These are phyloP conservation scores for Skeletonema menzelii DNA, from an alignment of 108 stramenopile genomes.

Conservation along the genomic window DNA sequence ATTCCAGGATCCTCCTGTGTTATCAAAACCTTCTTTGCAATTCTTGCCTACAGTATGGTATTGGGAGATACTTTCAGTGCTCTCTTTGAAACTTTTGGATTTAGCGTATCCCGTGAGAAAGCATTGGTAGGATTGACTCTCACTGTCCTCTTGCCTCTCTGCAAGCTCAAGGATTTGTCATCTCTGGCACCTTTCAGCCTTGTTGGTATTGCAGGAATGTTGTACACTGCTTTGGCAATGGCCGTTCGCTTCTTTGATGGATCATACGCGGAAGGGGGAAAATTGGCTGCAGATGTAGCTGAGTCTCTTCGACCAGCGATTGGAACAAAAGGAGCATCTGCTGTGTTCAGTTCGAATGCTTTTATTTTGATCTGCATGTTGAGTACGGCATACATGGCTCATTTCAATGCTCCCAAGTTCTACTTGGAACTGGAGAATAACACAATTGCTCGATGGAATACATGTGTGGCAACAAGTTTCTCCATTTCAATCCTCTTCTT, in stretches of 20 bases:
- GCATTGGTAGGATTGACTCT: conserved; percentile 69
- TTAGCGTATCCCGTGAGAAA: conserved; percentile 44
- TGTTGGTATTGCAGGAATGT: conserved; percentile 84
- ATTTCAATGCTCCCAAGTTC: conserved; percentile 90
- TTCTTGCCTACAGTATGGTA: conserved; percentile 94
- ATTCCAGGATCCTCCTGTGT: conserved; percentile 84
- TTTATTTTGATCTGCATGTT: conserved; percentile 96
- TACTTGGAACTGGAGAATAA: conserved; percentile 92
- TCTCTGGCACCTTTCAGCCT: conserved; percentile 87
- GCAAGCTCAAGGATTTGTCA: conserved; percentile 83
- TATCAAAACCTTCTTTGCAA: conserved; percentile 86
- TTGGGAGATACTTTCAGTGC: conserved; percentile 88
- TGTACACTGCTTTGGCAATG: conserved; percentile 85
- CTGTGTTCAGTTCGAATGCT: conserved; percentile 71
- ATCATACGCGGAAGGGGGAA: conserved; percentile 56
- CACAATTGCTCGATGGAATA: conserved; percentile 78
- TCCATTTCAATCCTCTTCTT: conserved; percentile 76
- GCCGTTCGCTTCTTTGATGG: conserved; percentile 77
- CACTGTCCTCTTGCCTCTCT: conserved; percentile 87
- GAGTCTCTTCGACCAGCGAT: conserved; percentile 66
- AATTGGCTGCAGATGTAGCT: conserved; percentile 54
- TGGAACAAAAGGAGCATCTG: conserved; percentile 65
- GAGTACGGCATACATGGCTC: conserved; percentile 95
- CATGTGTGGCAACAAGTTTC: conserved; percentile 81
- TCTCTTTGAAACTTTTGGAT: conserved; percentile 61